These are phyloP conservation scores for Cryptococcus floricola DNA, from an alignment of 1,284 basidiomycete genomes.

Conservation along the genomic window DNA sequence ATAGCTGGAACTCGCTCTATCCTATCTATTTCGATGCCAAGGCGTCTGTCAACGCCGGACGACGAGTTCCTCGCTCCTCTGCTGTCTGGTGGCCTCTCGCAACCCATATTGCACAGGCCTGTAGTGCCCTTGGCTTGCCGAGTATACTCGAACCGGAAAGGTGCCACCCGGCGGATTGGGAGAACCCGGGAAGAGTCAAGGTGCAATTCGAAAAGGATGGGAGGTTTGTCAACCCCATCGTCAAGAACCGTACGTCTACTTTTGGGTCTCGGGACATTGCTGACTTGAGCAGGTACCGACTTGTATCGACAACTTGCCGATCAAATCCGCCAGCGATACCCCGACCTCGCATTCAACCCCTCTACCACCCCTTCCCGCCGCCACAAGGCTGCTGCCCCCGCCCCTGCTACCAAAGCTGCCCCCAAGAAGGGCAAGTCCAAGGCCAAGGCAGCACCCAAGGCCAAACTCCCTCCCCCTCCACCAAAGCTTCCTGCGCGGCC, in stretches of 20 bases:
- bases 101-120: conserved; percentile 83
- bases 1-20: conserved; percentile 89
- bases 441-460: conserved; percentile 7
- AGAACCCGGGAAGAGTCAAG: conserved; percentile 87
- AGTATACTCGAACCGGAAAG: conserved; percentile 81
- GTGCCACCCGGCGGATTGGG: conserved; percentile 91
- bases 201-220: conserved; percentile 86
- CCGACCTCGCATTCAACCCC: conserved; percentile 62
- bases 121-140: conserved; percentile 67
- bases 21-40: conserved; percentile 97
- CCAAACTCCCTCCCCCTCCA: conserved; percentile 3
- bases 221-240: conserved; percentile 62
- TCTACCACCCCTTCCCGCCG: conserved; percentile 11
- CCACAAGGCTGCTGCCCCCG: conserved; percentile 5
- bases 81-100: conserved; percentile 92
- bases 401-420: conserved; percentile 7
- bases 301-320: conserved; percentile 69
- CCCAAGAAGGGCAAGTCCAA: conserved; percentile 16
- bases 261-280: neutral
- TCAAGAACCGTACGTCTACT: conserved; percentile 69
- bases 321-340: conserved; percentile 70
- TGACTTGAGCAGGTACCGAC: conserved; percentile 65
- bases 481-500: conserved; percentile 27
- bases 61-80: conserved; percentile 73
- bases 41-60: conserved; percentile 74